Percentiles rank a stretch among this genome's conserved stretches.
Conservation (phyloP, 2,329 filamentous ascomycete species). For the Colletotrichum lindemuthianum region DNA sequence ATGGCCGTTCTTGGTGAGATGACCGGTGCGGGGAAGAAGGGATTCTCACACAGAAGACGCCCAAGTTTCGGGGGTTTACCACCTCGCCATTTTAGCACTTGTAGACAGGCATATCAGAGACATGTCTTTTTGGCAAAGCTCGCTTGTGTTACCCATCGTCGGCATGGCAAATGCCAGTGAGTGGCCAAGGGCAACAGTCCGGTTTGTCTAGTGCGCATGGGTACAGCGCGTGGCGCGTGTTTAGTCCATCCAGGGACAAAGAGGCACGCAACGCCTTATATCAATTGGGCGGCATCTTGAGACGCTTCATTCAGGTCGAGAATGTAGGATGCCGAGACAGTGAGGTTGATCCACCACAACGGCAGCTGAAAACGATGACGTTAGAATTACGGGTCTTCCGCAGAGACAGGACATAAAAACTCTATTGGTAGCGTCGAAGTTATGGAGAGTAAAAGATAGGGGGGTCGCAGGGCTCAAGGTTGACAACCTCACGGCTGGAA, state of each 20-base stretch:
- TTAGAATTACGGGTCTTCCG: conserved; percentile 12
- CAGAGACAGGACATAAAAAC: conserved; percentile 5
- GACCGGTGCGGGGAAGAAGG: conserved; percentile 28
- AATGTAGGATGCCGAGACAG: conserved; percentile 5
- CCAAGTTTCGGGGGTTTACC: not conserved
- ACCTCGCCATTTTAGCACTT: not conserved
- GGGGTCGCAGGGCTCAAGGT: conserved; percentile 24
- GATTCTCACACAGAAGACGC: not conserved
- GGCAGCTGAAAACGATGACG: conserved; percentile 20
- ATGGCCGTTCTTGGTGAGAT: conserved; percentile 17
- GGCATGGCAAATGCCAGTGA: conserved; percentile 20
- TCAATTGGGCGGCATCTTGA: no score
- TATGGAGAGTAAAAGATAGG: not conserved
- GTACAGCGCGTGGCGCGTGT: not conserved
- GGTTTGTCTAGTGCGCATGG: not conserved
- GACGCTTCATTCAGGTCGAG: not conserved
- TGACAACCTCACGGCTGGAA: not conserved
- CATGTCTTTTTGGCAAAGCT: not conserved
- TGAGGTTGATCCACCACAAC: not conserved
- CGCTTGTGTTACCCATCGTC: conserved; percentile 19
- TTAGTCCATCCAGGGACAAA: conserved; percentile 1
- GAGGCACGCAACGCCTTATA: not conserved
- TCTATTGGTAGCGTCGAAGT: not conserved
- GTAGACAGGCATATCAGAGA: no score
- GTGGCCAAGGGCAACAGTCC: not conserved